Evolutionary conservation across 2,329 filamentous ascomycete species (phyloP).

Genomic region (Lomentospora prolificans): DNA sequence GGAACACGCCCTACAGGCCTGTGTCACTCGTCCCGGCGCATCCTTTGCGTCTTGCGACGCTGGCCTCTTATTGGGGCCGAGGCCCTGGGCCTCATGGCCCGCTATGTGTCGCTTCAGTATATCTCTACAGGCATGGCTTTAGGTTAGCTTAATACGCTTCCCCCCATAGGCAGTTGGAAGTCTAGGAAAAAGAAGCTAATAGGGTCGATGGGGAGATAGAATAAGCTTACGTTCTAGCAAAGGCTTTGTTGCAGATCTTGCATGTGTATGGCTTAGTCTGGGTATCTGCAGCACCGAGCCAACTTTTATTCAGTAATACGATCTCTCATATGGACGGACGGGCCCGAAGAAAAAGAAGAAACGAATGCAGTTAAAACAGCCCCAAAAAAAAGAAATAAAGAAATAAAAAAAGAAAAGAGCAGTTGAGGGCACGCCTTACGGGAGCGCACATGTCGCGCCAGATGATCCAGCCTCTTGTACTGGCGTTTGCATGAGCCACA

Average conservation of each 20-base stretch:
- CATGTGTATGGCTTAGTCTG: slow-evolving; percentile 41
- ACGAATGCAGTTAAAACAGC: neutral
- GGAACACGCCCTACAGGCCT: slow-evolving; percentile 43
- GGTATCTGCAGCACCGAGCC: slow-evolving; percentile 22
- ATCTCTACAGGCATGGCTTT: slow-evolving; percentile 21
- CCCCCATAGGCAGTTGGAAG: too few species aligned
- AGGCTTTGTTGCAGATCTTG: slow-evolving; percentile 41
- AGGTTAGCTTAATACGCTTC: too few species aligned
- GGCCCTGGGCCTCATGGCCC: slow-evolving; percentile 32
- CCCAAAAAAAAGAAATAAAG: neutral
- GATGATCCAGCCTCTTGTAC: slow-evolving; percentile 44
- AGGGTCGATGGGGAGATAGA: neutral
- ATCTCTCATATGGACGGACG: neutral
- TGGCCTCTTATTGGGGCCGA: slow-evolving; percentile 25
- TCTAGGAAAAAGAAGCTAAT: too few species aligned
- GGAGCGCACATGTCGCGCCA: slow-evolving; percentile 38
- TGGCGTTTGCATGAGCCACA: slow-evolving; percentile 31
- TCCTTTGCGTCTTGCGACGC: neutral
- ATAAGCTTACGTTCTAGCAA: slow-evolving; percentile 33
- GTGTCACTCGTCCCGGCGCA: slow-evolving; percentile 33
- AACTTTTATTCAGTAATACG: neutral
- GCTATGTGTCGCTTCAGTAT: slow-evolving; percentile 41
- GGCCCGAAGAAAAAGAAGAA: neutral
- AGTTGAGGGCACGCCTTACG: slow-evolving; percentile 15
- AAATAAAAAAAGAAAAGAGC: neutral